Conservation (phyloP, 163 green algal genomes). For the Scenedesmus sp. region DNA sequence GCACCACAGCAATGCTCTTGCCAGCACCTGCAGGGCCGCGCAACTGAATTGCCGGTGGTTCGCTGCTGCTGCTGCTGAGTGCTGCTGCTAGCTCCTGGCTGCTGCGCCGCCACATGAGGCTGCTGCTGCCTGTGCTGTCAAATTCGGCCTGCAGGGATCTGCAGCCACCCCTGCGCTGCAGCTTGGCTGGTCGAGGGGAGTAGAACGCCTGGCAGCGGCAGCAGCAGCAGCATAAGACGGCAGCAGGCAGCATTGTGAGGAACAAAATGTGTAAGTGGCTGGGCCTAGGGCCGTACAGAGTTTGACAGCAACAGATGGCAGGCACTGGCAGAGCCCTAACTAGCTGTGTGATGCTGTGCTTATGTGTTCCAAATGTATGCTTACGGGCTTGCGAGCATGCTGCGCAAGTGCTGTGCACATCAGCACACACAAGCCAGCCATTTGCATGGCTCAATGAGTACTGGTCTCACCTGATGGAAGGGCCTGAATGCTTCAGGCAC, state of each 20-base stretch:
- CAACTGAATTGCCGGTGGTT: conserved; percentile 59
- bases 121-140: conserved; percentile 29
- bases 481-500: conserved; percentile 56
- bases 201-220: conserved; percentile 53
- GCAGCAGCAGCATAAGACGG: neutral
- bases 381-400: too few relatives aligned
- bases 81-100: conserved; percentile 57
- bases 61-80: conserved; percentile 17
- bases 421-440: too few relatives aligned
- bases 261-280: too few relatives aligned
- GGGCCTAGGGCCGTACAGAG: too few relatives aligned
- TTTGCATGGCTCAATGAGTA: neutral
- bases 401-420: too few relatives aligned
- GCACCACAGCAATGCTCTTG: conserved; percentile 79
- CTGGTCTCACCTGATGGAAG: conserved; percentile 43
- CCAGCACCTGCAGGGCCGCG: conserved; percentile 71
- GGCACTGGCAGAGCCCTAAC: too few relatives aligned
- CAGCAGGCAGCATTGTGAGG: neutral
- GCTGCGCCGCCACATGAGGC: conserved; percentile 64
- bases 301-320: too few relatives aligned
- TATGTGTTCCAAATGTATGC: too few relatives aligned
- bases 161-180: conserved; percentile 56
- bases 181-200: conserved; percentile 45
- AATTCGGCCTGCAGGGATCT: conserved; percentile 64
- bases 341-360: too few relatives aligned